phyloP scores from a whole-genome alignment of 768 basidiomycete genomes.

The Amanita inopinata region DNA sequence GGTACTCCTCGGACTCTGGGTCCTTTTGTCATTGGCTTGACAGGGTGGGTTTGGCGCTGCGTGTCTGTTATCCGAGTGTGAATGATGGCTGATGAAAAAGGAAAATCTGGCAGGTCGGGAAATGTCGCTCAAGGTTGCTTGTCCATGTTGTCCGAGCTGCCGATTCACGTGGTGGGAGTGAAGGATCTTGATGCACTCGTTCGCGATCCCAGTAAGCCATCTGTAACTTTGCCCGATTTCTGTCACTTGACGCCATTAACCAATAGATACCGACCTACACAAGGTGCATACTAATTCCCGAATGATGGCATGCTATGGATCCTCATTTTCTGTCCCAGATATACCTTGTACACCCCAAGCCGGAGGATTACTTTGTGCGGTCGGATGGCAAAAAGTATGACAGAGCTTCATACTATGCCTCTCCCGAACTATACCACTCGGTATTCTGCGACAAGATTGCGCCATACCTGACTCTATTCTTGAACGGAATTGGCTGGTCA shows the following conservation, averaged over 20 bases:
- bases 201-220: slow-evolving; percentile 31
- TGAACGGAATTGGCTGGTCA: slow-evolving; percentile 85
- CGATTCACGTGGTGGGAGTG: slow-evolving; percentile 46
- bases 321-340: too few species aligned
- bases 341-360: slow-evolving; percentile 65
- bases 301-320: too few species aligned
- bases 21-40: slow-evolving; percentile 74
- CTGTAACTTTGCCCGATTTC: not conserved
- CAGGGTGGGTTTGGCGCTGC: slow-evolving; percentile 44
- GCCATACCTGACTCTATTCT: slow-evolving; percentile 73
- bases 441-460: slow-evolving; percentile 66
- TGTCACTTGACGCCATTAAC: slow-evolving; percentile 2
- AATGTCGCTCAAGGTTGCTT: slow-evolving; percentile 76
- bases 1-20: slow-evolving; percentile 59
- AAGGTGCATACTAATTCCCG: too few species aligned
- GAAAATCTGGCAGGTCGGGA: slow-evolving; percentile 55
- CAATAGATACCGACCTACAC: slow-evolving; percentile 41
- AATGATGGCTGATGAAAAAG: slow-evolving; percentile 1
- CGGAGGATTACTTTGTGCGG: slow-evolving; percentile 61
- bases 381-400: slow-evolving; percentile 47
- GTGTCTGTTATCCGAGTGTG: not conserved
- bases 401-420: slow-evolving; percentile 63
- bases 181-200: slow-evolving; percentile 51
- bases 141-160: slow-evolving; percentile 63
- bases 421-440: slow-evolving; percentile 57